Base-by-base conservation (phyloP, 148 eudicot species). In the Rheum nobile region DNA sequence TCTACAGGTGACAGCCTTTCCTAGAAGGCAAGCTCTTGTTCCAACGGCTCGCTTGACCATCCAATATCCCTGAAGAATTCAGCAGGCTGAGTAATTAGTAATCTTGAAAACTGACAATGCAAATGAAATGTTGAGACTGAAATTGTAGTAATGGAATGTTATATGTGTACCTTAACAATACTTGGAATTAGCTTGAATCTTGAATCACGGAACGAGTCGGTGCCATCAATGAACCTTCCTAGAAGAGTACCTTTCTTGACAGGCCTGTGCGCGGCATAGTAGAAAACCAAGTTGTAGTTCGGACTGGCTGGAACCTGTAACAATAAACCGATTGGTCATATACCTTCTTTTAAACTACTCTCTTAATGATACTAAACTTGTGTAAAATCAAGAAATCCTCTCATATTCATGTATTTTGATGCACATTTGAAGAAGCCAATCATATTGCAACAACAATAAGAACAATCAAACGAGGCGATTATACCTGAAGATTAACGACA, bases 31-130 rank as follows among this genome's bases (percentile, higher is more conserved):
- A 71, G 99, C 99, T 83, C 89, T 92, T 67, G 92, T 78, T 74
- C 99, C 99, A 78, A 96, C 99, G 2, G 99, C 99, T 79, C 97
- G 99, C 79, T 96, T 96, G 24, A 96, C 99, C 99, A 96, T 96
- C 97, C 99, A 96, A 79, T 96, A 96, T 41, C 99, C 99, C 99
- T 96, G 82, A 39, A 74, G 82, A 39, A 74, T 55, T 48, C 21
- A 48, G 21, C 43, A 41, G 10, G 43, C 43, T 44, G 21, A 48
- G 54, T 16, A n/a, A 19, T 48, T 4, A 16, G 54, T 48, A 17
- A 17, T 48, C 21, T n/a, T 48, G 14, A 48, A 17, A 48, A 41
- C 6, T 21, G 63, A 16, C 34, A 26, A 29, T 63, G 38, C 21
- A 63, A 63, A 63, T 63, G 69, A 63, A 63, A 29, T 63, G 69